Evolutionary conservation across 106 monocot species (phyloP), one percentile per base, ranked within the genome.

Genomic region (Acorus calamus): DNA sequence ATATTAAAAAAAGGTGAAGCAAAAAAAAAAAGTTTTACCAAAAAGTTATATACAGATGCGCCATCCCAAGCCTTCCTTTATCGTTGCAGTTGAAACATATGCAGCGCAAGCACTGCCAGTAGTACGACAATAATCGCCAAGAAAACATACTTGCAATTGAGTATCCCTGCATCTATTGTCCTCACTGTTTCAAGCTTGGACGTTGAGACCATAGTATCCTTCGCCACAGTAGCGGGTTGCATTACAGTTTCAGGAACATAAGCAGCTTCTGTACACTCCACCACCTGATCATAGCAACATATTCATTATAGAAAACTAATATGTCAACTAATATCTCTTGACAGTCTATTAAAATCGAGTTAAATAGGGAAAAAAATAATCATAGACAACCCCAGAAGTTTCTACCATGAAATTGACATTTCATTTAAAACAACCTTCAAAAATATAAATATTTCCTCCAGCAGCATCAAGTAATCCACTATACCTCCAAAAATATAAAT

Each of bases 141-240:
- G 28, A 59, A 47, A 53, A 84, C 3, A 56, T 71, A 81, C 67
- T 78, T 81, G 46, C 52, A 52, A 53, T 60, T 71, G 7, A 77
- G 71, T 48, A 73, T 66, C 53, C 64, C 44, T n/a, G 85, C 74
- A 47, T 78, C 74, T 42, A 81, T 75, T 44, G 67, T 75, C 69
- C 74, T 66, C 44, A 80, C 71, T 9, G 76, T 60, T 73, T 77
- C 84, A 2, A 70, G 0, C 7, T 54, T 81, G 14, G 69, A 59
- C 41, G 46, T 66, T 13, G 44, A 53, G 62, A 2, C 55, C 48
- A 59, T 61, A 8, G 64, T 48, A 8, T 76, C 79, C 3, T 76
- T 75, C 8, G 64, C 53, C 8, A 72, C 66, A 44, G 71, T 46
- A 54, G 60, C 49, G 0, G 63, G 50, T 47, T 74, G 55, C 14